A percentile compares a stretch with the other conserved stretches of the same genome.
phyloP scores from a whole-genome alignment of 139 green algal genomes.

The Pleodorina starrii region DNA sequence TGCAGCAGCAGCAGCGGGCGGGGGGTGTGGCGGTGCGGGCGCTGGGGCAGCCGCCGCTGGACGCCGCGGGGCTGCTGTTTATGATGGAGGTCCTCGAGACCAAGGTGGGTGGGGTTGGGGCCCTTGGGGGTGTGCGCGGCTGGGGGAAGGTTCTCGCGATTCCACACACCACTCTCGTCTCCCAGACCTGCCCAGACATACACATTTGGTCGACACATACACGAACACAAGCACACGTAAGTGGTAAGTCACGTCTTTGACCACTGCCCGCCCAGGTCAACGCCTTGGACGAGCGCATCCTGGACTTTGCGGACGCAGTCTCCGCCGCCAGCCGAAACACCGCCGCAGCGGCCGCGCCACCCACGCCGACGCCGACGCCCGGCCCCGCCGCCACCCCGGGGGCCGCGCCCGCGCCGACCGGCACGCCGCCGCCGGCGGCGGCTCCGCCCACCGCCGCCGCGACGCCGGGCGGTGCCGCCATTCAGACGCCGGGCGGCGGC shows the following conservation, averaged over 20 bases:
- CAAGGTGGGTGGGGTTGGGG: slow-evolving; percentile 45
- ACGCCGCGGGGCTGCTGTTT: slow-evolving; percentile 40
- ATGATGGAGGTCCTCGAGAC: slow-evolving; percentile 61
- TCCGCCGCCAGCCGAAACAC: not conserved
- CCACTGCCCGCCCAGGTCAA: slow-evolving; percentile 27
- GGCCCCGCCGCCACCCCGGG: not conserved
- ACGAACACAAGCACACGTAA: too few species aligned
- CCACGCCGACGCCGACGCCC: not conserved
- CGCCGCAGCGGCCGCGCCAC: not conserved
- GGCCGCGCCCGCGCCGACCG: not conserved
- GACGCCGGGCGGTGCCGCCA: not conserved
- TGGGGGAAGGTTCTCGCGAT: too few species aligned
- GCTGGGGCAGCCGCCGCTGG: slow-evolving; percentile 42
- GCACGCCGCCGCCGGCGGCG: not conserved
- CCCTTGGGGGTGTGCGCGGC: too few species aligned
- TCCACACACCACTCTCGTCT: too few species aligned
- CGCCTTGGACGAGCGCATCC: slow-evolving; percentile 55
- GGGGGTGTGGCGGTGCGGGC: not conserved
- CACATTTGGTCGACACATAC: too few species aligned
- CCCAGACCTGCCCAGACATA: too few species aligned
- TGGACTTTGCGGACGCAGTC: slow-evolving; percentile 51
- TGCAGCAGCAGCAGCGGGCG: not conserved
- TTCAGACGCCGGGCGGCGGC: not conserved
- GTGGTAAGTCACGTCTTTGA: too few species aligned
- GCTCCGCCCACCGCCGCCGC: not conserved